Percentiles rank a stretch among this genome's conserved stretches.
phyloP scores from a whole-genome alignment of 805 yeast species.

The Blastobotrys terrestris region DNA sequence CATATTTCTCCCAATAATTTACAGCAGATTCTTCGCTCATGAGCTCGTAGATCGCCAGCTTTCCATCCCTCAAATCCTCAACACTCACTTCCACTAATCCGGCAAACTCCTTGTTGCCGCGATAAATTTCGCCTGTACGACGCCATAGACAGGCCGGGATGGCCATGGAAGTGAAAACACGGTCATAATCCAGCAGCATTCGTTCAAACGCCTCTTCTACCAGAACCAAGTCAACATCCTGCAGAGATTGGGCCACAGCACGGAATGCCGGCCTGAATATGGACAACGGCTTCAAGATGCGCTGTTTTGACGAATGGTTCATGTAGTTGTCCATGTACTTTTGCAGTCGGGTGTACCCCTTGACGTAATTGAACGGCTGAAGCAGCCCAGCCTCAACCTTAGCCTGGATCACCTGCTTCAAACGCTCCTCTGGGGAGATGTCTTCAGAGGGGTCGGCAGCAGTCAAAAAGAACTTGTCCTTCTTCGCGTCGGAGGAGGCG shows the following conservation, averaged over 20 bases:
- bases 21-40: conserved; percentile 96
- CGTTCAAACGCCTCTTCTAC: conserved; percentile 94
- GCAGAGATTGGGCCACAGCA: conserved; percentile 83
- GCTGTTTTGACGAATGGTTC: conserved; percentile 74
- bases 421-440: conserved; percentile 85
- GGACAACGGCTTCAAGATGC: conserved; percentile 79
- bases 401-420: conserved; percentile 90
- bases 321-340: conserved; percentile 88
- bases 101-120: conserved; percentile 96
- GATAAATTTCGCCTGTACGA: conserved; percentile 90
- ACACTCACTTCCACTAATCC: conserved; percentile 82
- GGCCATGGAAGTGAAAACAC: conserved; percentile 96
- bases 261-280: conserved; percentile 88
- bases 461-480: conserved; percentile 87
- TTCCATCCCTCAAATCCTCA: conserved; percentile 89
- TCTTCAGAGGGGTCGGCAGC: conserved; percentile 97
- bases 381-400: conserved; percentile 88
- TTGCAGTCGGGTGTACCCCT: conserved; percentile 86
- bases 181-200: conserved; percentile 85
- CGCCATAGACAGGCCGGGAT: conserved; percentile 97
- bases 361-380: conserved; percentile 89
- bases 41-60: conserved; percentile 82
- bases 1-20: conserved; percentile 95
- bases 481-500: conserved; percentile 42
- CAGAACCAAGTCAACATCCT: conserved; percentile 82